Evolutionary conservation across 768 basidiomycete species (phyloP), one percentile per base, ranked within the genome.

Genomic region (Podaxis pistillaris): DNA sequence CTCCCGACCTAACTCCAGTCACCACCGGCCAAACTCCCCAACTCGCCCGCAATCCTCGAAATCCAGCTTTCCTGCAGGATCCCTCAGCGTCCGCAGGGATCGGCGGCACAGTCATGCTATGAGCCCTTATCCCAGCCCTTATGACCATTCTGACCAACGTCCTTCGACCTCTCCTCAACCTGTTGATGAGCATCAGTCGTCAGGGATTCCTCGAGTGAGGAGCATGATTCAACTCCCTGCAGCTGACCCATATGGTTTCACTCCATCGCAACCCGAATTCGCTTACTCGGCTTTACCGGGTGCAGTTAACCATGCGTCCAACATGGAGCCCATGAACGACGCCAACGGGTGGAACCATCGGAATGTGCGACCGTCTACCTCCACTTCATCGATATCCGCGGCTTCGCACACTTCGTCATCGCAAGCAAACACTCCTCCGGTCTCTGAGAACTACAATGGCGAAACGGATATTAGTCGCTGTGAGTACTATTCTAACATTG

Each of bases 51-150:
- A 81, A 1, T 90, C 89, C 1, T 88, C 89, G 50, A 87, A 88
- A 67, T 83, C 83, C 33, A 83, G 79, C 66, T 82, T 80, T 63
- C 77, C 76, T 44, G 72, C 79, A 5, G 78, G 76, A 24, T 84
- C 88, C 15, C 74, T 91, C 58, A 87, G 88, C 72, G 83, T 93
- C 38, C 85, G 90, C 28, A 83, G 92, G 33, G 82, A 83, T 50
- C 83, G 92, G 49, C 83, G 92, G 62, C 92, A 93, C 73, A 91
- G 89, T 71, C 92, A 94, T 72, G 92, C 91, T 0, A 87, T 94
- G 81, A 90, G 87, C 68, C 92, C 92, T 12, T 94, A 94, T 74
- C 92, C 92, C 17, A 88, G 86, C 64, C 90, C 91, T 50, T 94
- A 93, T 73, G 87, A 86, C 63, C 83, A 87, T 59, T 78, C 82